Conservation (phyloP, 2,329 filamentous ascomycete genomes). For the Xylaria sp. region DNA sequence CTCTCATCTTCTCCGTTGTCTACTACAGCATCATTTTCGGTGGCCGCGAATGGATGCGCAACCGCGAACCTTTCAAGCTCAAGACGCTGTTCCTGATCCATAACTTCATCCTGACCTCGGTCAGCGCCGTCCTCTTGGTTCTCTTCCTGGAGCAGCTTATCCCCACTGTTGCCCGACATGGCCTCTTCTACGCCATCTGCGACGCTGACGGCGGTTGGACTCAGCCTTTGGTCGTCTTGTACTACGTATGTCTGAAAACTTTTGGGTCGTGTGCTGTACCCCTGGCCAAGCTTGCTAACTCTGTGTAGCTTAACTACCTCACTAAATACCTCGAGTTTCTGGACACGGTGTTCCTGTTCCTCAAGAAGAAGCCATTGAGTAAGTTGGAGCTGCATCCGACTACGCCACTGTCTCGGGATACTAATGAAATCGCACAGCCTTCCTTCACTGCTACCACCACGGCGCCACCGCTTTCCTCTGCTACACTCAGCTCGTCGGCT, state of each 20-base stretch:
- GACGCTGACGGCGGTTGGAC: slow-evolving; percentile 88
- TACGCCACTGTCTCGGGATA: background rate
- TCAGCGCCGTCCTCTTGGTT: slow-evolving; percentile 81
- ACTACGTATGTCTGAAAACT: slow-evolving; percentile 77
- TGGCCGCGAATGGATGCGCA: slow-evolving; percentile 91
- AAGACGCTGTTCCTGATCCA: slow-evolving; percentile 92
- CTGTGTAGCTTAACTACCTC: slow-evolving; percentile 86
- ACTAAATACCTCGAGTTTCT: slow-evolving; percentile 97
- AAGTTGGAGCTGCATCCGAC: slow-evolving; percentile 48
- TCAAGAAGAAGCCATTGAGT: slow-evolving; percentile 99
- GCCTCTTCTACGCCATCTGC: slow-evolving; percentile 92
- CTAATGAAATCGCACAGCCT: slow-evolving; percentile 62
- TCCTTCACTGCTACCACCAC: slow-evolving; percentile 99
- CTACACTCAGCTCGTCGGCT: slow-evolving; percentile 95
- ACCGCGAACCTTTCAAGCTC: slow-evolving; percentile 84
- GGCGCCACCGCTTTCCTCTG: slow-evolving; percentile 95
- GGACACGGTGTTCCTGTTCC: slow-evolving; percentile 95
- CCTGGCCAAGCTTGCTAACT: slow-evolving; percentile 52
- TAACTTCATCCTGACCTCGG: slow-evolving; percentile 91
- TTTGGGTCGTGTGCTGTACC: slow-evolving; percentile 18
- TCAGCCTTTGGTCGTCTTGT: slow-evolving; percentile 88
- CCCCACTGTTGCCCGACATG: slow-evolving; percentile 81
- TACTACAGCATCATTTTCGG: slow-evolving; percentile 97
- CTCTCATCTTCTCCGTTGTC: slow-evolving; percentile 79
- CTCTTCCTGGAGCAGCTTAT: slow-evolving; percentile 93